Conservation (phyloP, 2,329 filamentous ascomycete genomes). For the Leptosphaerulina australis region DNA sequence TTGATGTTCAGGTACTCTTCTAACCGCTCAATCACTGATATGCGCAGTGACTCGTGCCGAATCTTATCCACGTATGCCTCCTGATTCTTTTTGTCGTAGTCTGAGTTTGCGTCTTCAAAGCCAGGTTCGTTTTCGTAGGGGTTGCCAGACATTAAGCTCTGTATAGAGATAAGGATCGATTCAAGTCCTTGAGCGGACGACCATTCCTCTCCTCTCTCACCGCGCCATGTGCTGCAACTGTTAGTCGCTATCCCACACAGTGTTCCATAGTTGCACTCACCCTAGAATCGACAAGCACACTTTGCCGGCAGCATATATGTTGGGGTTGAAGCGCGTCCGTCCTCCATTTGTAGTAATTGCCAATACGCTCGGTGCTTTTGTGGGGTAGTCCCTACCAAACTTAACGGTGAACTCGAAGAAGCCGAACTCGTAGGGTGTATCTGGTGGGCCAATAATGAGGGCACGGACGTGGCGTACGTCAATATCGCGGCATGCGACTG, state of each 20-base stretch:
- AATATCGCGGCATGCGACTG: slow-evolving; percentile 83
- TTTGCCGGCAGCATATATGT: slow-evolving; percentile 90
- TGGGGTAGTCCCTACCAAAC: slow-evolving; percentile 85
- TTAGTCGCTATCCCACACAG: neutral
- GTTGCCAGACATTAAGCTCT: slow-evolving; percentile 91
- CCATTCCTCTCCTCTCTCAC: slow-evolving; percentile 91
- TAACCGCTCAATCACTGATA: slow-evolving; percentile 83
- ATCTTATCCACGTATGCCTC: slow-evolving; percentile 85
- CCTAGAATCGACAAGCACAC: slow-evolving; percentile 94
- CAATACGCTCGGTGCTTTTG: slow-evolving; percentile 63
- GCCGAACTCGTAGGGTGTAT: slow-evolving; percentile 95
- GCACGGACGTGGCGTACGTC: slow-evolving; percentile 89
- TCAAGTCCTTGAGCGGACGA: slow-evolving; percentile 94
- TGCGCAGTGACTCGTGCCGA: slow-evolving; percentile 83
- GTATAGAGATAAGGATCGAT: slow-evolving; percentile 92
- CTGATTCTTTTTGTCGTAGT: slow-evolving; percentile 74
- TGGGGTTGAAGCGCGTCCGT: slow-evolving; percentile 90
- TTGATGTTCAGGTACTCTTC: slow-evolving; percentile 77
- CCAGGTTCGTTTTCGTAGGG: slow-evolving; percentile 97
- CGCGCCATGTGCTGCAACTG: slow-evolving; percentile 79
- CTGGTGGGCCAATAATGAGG: slow-evolving; percentile 88
- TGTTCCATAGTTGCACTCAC: slow-evolving; percentile 54
- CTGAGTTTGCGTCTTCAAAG: slow-evolving; percentile 75
- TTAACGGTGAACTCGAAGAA: slow-evolving; percentile 91
- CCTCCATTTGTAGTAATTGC: slow-evolving; percentile 89